These are phyloP conservation scores for Tulasnella sp. DNA, from an alignment of 768 basidiomycete genomes.

Conservation along the genomic window DNA sequence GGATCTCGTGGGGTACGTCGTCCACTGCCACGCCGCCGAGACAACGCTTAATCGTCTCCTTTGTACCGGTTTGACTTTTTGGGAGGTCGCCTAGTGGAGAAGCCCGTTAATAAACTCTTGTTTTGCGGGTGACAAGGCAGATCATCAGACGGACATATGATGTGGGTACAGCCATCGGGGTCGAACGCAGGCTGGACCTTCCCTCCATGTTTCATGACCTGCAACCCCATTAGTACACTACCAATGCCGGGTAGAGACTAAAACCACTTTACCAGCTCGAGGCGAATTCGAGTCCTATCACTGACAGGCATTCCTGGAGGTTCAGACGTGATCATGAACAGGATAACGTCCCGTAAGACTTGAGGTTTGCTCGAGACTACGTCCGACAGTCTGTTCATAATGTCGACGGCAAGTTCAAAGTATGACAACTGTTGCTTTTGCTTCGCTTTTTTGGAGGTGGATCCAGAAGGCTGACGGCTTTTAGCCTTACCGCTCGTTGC, in stretches of 20 bases:
- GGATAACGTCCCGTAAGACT: not conserved
- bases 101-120: not conserved
- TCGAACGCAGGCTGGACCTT: slow-evolving; percentile 20
- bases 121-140: not conserved
- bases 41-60: slow-evolving; percentile 20
- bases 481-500: not conserved
- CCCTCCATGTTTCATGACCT: slow-evolving; percentile 24
- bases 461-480: not conserved
- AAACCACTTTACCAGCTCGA: slow-evolving; percentile 4
- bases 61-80: slow-evolving; percentile 9
- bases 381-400: slow-evolving; percentile 8
- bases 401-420: slow-evolving; percentile 15
- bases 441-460: slow-evolving; percentile 21
- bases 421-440: slow-evolving; percentile 10
- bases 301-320: not conserved
- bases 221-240: not conserved
- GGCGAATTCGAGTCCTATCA: not conserved
- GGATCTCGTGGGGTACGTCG: slow-evolving; percentile 16
- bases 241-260: not conserved
- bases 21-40: slow-evolving; percentile 20
- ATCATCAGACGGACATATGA: slow-evolving; percentile 16
- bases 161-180: not conserved
- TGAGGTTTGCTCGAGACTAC: not conserved
- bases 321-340: slow-evolving; percentile 14
- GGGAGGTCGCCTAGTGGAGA: slow-evolving; percentile 17